Conservation (phyloP, 1,139 yeast genomes). For the Pichia inconspicua region DNA sequence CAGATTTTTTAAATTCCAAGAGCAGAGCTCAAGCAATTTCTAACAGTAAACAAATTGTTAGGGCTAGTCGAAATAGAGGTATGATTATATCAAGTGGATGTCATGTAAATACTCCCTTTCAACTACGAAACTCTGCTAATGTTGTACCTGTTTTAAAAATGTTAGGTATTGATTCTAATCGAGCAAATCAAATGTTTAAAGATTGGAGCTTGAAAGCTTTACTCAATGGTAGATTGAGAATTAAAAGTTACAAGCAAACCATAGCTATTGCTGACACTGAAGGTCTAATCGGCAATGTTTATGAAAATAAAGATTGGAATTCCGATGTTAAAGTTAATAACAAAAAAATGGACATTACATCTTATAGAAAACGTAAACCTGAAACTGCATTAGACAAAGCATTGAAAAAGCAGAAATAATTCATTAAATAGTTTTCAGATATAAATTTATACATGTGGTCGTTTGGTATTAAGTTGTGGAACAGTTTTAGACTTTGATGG, state of each 20-base stretch:
- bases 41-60: constrained; percentile 65
- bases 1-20: constrained; percentile 38
- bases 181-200: constrained; percentile 54
- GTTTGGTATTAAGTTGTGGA: neutral
- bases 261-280: constrained; percentile 43
- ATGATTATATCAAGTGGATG: constrained; percentile 78
- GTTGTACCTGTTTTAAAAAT: constrained; percentile 57
- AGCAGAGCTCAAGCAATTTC: constrained; percentile 37
- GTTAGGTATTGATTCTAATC: constrained; percentile 60
- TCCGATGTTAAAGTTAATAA: constrained; percentile 11
- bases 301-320: constrained; percentile 16
- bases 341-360: constrained; percentile 24
- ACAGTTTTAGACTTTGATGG: constrained; percentile 3
- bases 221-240: constrained; percentile 64
- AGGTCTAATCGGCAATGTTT: constrained; percentile 23
- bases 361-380: constrained; percentile 22
- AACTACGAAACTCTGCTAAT: constrained; percentile 60
- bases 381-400: constrained; percentile 16
- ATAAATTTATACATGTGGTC: neutral
- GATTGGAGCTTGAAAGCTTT: constrained; percentile 56
- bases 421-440: neutral
- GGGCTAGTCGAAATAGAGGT: constrained; percentile 80
- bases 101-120: constrained; percentile 39
- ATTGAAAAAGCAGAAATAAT: constrained; percentile 14
- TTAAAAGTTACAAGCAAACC: constrained; percentile 63